Evolutionary conservation across 495 filamentous ascomycete genomes (phyloP), one percentile per base, ranked within the genome.

Genomic region (Oleoguttula mirabilis): DNA sequence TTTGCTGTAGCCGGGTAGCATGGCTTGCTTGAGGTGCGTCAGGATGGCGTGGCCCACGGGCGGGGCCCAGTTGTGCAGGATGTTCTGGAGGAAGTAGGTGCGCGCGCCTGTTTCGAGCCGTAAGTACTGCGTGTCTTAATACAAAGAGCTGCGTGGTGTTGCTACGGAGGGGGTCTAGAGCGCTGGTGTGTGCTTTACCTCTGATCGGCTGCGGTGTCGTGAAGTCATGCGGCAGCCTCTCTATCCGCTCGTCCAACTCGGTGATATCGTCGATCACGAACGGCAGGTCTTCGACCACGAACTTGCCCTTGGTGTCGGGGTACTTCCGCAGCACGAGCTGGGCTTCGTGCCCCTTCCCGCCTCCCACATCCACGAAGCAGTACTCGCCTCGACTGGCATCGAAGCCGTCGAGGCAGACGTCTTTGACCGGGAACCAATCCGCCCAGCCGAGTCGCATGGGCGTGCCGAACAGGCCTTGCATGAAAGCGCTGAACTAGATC

Each of bases 291-390:
- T 50, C 23, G 1, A 38, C 21, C 2, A 45, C 30, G 32, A 50
- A 39, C 15, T 36, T 24, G 4, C 47, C 47, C 17, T 43, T 24
- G 19, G 34, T 25, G 3, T 39, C 19, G 2, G 47, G 47, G 31
- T 16, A 50, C 35, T 34, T 36, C 10, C 25, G 33, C 32, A 33
- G 22, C n/a, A 45, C 11, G 11, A 33, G 33, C 24, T 36, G 33
- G 23, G 20, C 20, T 17, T 50, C 41, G 21, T 50, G 47, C 8
- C 47, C 47, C 21, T 50, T 39, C 15, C 47, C 47, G 21, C 47
- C 47, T 22, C 32, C 47, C 16, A 50, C 41, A 27, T 50, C 47
- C 10, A 50, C 47, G 35, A 50, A 39, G n/a, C n/a, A n/a, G n/a
- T n/a, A n/a, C n/a, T n/a, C n/a, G n/a, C n/a, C n/a, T n/a, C n/a